Percentiles rank a stretch among this genome's conserved stretches.
Evolutionary conservation across 2,329 filamentous ascomycete genomes (phyloP).

Genomic region (Purpureocillium lavendulum): DNA sequence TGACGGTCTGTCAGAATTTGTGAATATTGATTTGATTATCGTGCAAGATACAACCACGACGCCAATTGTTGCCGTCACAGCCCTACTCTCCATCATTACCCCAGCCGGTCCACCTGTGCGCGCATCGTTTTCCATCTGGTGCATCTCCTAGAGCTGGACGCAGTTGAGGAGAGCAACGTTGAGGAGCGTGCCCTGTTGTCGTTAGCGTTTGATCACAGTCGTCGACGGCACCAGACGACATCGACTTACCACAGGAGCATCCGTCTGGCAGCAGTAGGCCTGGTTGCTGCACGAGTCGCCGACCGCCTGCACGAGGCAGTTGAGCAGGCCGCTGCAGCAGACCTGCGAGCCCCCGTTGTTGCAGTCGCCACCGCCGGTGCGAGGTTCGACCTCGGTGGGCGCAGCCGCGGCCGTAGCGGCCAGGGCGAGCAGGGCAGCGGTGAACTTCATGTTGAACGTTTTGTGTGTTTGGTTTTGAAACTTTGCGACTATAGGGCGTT

Average conservation of each 20-base stretch:
- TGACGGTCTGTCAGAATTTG: too few relatives aligned
- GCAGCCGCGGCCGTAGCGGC: constrained; percentile 2
- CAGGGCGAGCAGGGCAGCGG: constrained; percentile 2
- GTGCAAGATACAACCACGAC: too few relatives aligned
- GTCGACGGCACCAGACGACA: too few relatives aligned
- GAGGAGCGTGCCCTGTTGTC: neutral
- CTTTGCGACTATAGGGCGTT: too few relatives aligned
- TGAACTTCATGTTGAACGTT: constrained; percentile 4
- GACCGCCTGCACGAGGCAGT: neutral
- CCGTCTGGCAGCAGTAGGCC: neutral
- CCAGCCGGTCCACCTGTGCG: too few relatives aligned
- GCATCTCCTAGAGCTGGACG: too few relatives aligned
- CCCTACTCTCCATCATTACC: too few relatives aligned
- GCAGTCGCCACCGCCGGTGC: neutral
- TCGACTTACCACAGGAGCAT: neutral
- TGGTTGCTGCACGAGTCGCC: neutral
- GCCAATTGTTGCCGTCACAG: too few relatives aligned
- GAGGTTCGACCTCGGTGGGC: constrained; percentile 2
- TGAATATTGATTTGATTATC: too few relatives aligned
- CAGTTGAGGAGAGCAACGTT: neutral
- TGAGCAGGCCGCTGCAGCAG: neutral
- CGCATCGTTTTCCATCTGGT: too few relatives aligned
- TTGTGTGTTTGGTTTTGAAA: neutral
- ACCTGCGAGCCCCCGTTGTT: neutral
- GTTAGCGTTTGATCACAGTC: too few relatives aligned